These are phyloP conservation scores for Zoysia pacifica DNA, from an alignment of 176 grass and related monocot species.

Conservation along the genomic window DNA sequence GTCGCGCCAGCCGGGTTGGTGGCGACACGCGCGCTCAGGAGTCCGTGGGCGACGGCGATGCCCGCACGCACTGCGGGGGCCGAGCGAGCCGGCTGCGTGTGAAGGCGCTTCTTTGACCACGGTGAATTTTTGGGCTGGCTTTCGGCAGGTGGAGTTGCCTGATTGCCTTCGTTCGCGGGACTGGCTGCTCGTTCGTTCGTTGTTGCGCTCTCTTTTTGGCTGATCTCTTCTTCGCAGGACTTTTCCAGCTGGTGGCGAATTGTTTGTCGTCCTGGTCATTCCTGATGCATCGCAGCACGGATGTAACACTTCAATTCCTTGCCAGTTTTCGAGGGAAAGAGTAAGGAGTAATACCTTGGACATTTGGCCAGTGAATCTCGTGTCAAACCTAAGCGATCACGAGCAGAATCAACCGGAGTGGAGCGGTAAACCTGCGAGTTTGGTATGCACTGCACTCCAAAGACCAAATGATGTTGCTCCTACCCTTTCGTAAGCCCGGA, in stretches of 20 bases:
- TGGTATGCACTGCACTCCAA: background rate
- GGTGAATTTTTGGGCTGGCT: background rate
- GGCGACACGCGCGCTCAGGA: background rate
- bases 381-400: background rate
- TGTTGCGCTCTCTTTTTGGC: background rate
- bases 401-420: background rate
- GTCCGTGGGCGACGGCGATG: background rate
- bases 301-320: background rate
- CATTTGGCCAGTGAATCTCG: background rate
- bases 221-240: background rate
- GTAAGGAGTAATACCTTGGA: no score
- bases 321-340: background rate
- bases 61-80: background rate
- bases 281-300: background rate
- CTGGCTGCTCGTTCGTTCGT: background rate
- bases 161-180: background rate
- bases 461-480: background rate
- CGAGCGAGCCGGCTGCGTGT: background rate
- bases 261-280: background rate
- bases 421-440: background rate
- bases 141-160: constrained; percentile 13
- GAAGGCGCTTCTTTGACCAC: constrained; percentile 34
- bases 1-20: constrained; percentile 29
- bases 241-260: background rate
- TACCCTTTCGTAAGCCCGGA: background rate